phyloP scores from a whole-genome alignment of 257 asterid genomes.

The Coffea eugenioides region DNA sequence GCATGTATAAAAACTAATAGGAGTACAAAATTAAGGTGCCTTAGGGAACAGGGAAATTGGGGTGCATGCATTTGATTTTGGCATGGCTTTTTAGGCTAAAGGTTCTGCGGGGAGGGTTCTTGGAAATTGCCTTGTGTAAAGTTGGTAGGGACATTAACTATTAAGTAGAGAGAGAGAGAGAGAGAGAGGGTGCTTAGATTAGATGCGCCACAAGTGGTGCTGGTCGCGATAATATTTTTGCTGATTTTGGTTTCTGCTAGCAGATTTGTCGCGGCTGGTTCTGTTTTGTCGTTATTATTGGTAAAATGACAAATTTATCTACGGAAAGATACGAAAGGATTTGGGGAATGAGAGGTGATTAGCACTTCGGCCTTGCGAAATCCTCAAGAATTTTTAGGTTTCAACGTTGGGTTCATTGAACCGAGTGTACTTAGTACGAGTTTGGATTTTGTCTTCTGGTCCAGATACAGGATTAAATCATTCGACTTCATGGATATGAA shows the following conservation, averaged over 20 bases:
- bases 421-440: neutral
- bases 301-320: constrained; percentile 29
- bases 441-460: constrained; percentile 39
- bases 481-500: constrained; percentile 6
- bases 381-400: neutral
- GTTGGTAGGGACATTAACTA: constrained; percentile 42
- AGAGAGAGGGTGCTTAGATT: constrained; percentile 22
- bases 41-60: constrained; percentile 6
- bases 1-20: neutral
- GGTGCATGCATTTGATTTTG: constrained; percentile 48
- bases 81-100: constrained; percentile 33
- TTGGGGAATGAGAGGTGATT: neutral
- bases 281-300: constrained; percentile 38
- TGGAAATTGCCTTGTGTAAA: constrained; percentile 58
- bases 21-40: neutral
- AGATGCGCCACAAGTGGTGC: constrained; percentile 21
- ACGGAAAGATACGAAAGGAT: constrained; percentile 30
- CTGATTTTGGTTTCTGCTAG: constrained; percentile 28
- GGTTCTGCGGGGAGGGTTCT: constrained; percentile 41
- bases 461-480: constrained; percentile 39
- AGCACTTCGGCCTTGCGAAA: neutral
- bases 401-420: constrained; percentile 40
- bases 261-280: constrained; percentile 41
- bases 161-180: neutral
- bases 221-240: neutral